phyloP scores from a whole-genome alignment of 768 basidiomycete genomes.

The Stropharia rugosoannulata region DNA sequence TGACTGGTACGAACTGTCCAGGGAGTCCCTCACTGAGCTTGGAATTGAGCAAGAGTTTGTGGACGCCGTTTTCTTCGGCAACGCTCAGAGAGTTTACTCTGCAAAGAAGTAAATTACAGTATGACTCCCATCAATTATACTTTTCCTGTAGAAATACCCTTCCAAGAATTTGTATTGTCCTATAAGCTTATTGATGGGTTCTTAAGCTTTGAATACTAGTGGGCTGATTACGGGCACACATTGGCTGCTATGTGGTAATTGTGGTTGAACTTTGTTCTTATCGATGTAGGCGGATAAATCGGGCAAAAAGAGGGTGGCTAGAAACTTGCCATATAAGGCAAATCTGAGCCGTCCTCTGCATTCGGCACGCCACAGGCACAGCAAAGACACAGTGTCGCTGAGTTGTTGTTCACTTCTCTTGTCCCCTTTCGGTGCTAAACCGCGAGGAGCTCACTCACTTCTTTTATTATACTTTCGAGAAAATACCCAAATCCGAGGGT shows the following conservation, averaged over 20 bases:
- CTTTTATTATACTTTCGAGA: no score
- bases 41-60: constrained; percentile 76
- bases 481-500: no score
- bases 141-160: neutral
- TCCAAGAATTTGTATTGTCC: neutral
- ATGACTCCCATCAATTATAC: neutral
- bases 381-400: no score
- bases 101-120: constrained; percentile 19
- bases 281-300: constrained; percentile 1
- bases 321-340: constrained; percentile 20
- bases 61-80: constrained; percentile 67
- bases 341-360: constrained; percentile 6
- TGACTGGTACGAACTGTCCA: constrained; percentile 81
- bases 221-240: neutral
- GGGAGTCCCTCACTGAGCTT: constrained; percentile 77
- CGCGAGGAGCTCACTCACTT: no score
- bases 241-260: neutral
- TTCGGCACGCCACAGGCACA: neutral
- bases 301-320: neutral
- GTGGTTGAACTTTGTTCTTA: neutral
- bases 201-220: neutral
- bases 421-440: no score
- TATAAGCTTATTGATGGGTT: neutral
- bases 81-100: constrained; percentile 45
- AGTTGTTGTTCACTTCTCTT: no score